phyloP scores from a whole-genome alignment of 2,329 filamentous ascomycete genomes.

The Xylariaceae sp. region DNA sequence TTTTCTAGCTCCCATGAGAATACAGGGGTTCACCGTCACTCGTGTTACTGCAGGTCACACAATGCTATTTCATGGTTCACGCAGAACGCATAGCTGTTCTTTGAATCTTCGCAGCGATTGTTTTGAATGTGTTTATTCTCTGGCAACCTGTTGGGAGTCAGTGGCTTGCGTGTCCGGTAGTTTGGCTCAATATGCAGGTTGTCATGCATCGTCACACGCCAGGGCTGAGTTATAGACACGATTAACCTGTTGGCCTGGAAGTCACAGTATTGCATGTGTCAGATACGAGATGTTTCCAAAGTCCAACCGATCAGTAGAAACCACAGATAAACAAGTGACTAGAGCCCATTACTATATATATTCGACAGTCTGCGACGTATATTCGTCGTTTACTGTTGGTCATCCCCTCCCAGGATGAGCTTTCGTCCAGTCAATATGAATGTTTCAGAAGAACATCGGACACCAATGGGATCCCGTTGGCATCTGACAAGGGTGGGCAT shows the following conservation, averaged over 20 bases:
- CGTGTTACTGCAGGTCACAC: no score
- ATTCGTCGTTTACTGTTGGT: constrained; percentile 9
- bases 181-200: constrained; percentile 1
- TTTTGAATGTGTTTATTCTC: background rate
- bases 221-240: background rate
- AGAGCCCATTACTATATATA: no score
- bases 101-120: no score
- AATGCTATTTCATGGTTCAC: no score
- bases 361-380: background rate
- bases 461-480: constrained; percentile 7
- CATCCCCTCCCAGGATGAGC: background rate
- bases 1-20: no score
- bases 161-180: background rate
- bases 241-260: no score
- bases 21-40: no score
- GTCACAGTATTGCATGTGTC: no score
- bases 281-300: no score
- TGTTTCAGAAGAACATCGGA: constrained; percentile 11
- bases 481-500: background rate
- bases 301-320: no score
- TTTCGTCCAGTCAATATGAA: constrained; percentile 5
- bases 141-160: background rate
- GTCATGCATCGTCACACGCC: background rate
- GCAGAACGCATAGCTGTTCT: no score
- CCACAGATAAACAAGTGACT: no score